Percentiles rank a stretch among this genome's conserved stretches.
Conservation (phyloP, 179 eudicot species). For the Beta corolliflora region DNA sequence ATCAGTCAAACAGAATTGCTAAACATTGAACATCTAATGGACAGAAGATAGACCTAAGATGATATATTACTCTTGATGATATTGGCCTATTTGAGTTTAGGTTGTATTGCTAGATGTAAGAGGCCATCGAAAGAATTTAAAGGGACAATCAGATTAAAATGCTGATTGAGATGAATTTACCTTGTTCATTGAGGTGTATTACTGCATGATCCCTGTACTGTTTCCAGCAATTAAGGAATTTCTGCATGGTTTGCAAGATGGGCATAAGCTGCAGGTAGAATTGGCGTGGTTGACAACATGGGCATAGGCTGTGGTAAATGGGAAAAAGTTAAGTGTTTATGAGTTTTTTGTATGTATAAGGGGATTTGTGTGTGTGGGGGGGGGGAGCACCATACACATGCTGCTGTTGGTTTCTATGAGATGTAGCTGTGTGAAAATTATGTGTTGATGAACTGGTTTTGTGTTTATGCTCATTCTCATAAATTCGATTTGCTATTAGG, state of each 20-base stretch:
- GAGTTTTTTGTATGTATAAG: neutral
- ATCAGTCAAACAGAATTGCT: neutral
- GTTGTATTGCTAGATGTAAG: neutral
- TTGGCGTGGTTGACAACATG: no score
- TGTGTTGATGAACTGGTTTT: neutral
- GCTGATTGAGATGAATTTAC: neutral
- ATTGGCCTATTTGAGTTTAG: no score
- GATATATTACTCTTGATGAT: neutral
- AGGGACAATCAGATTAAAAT: neutral
- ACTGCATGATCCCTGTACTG: no score
- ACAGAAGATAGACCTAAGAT: neutral
- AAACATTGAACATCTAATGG: neutral
- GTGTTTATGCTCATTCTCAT: neutral
- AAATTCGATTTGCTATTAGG: no score
- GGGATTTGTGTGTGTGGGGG: neutral
- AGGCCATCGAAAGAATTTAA: neutral
- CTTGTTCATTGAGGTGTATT: neutral
- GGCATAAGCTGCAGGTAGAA: no score
- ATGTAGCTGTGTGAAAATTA: neutral
- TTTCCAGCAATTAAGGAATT: no score
- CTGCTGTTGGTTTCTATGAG: neutral
- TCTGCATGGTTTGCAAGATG: no score
- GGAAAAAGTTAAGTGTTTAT: no score
- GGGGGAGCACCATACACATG: neutral
- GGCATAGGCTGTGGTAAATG: no score